Evolutionary conservation across 805 yeast genomes (phyloP), one percentile per base, ranked within the genome.

Genomic region (Candida tammaniensis): DNA sequence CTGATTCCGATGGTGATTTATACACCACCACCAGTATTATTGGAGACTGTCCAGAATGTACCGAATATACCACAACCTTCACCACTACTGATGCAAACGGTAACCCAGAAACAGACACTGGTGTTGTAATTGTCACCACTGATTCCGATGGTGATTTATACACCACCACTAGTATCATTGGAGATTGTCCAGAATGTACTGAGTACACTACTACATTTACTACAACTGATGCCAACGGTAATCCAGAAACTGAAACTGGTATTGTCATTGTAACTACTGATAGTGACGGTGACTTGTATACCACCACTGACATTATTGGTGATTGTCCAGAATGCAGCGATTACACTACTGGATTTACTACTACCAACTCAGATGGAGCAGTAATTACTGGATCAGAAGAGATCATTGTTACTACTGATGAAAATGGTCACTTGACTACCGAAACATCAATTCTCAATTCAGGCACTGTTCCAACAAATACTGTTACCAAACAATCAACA

Each of bases 101-200:
- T 9, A n/a, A 20, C 16, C 15, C 24, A 4, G 3, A 28, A 15
- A 44, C 44, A 13, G 39, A 39, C 17, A 36, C 47, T 5, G 46
- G 40, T 19, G 44, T 29, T 7, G 48, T 45, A 23, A 27, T 44
- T 24, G 46, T 49, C 14, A 48, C 56, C 5, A 51, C 55, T 13
- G 42, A 51, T 25, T 27, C 46, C 5, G 39, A 12, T n/a, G 53
- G 51, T 18, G 23, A 29, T 5, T 40, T 40, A 23, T 31, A 26
- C 28, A 43, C 51, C 12, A 36, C 45, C 5, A 35, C 46, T 23
- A 30, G 30, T 17, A 24, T 28, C 11, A 13, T 32, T 7, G 33
- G 37, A 22, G 40, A 25, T 16, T 35, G 39, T 31, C 39, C 39
- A 26, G 39, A 35, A 30, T 35, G 39, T 30, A 32, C 36, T n/a